These are phyloP conservation scores for Bipolaris gigantea DNA, from an alignment of 2,329 filamentous ascomycete species.

Conservation along the genomic window DNA sequence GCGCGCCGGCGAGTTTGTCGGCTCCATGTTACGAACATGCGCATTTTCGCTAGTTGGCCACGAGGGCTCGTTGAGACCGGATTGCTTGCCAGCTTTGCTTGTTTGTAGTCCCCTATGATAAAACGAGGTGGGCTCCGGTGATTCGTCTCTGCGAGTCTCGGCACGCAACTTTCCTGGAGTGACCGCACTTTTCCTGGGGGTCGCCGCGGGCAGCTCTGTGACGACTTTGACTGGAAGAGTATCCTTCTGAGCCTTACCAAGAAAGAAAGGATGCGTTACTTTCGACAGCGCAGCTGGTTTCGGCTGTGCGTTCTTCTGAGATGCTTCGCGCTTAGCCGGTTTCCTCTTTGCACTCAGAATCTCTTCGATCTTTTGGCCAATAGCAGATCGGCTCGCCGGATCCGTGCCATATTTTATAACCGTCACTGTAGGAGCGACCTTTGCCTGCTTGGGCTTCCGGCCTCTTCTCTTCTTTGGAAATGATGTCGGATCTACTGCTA, in stretches of 20 bases:
- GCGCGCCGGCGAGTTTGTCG: neutral
- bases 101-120: slow-evolving; percentile 26
- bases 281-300: slow-evolving; percentile 47
- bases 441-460: slow-evolving; percentile 25
- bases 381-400: slow-evolving; percentile 47
- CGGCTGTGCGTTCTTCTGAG: slow-evolving; percentile 19
- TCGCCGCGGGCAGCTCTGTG: slow-evolving; percentile 11
- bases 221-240: slow-evolving; percentile 19
- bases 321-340: slow-evolving; percentile 19
- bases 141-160: slow-evolving; percentile 32
- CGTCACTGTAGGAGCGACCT: slow-evolving; percentile 50
- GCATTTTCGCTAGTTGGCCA: slow-evolving; percentile 70
- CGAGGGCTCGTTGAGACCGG: slow-evolving; percentile 66
- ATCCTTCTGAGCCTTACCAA: slow-evolving; percentile 53
- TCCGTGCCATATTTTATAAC: slow-evolving; percentile 63
- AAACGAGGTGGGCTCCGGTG: slow-evolving; percentile 15
- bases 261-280: slow-evolving; percentile 70
- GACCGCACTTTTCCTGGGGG: slow-evolving; percentile 44
- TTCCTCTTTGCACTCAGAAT: slow-evolving; percentile 56
- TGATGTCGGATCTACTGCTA: slow-evolving; percentile 14
- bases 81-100: slow-evolving; percentile 57
- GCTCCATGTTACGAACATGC: slow-evolving; percentile 37
- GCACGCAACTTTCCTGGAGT: slow-evolving; percentile 52
- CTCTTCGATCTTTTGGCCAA: slow-evolving; percentile 64
- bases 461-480: slow-evolving; percentile 52